Evolutionary conservation across 805 yeast species (phyloP).

Genomic region (Teunomyces kruisii): DNA sequence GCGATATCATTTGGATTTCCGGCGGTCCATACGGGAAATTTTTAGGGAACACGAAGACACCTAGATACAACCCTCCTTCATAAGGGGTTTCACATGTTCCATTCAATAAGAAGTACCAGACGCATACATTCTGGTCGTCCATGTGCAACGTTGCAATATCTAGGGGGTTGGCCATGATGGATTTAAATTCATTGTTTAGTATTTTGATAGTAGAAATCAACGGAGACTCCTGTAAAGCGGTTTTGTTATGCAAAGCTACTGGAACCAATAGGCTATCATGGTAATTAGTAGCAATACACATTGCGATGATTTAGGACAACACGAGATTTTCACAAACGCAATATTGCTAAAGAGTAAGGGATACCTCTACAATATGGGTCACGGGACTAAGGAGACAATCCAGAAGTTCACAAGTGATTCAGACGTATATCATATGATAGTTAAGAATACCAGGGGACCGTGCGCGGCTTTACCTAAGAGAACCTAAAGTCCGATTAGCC

Average conservation of each 20-base stretch:
- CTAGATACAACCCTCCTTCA: slow-evolving; percentile 15
- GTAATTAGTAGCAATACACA: not conserved
- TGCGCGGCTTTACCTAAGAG: no score
- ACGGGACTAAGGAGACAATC: no score
- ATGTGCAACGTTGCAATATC: not conserved
- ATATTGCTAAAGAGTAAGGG: no score
- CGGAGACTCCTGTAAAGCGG: not conserved
- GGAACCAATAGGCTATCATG: not conserved
- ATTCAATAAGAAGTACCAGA: slow-evolving; percentile 16
- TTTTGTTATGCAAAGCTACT: slow-evolving; percentile 4
- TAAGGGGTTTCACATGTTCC: slow-evolving; percentile 13
- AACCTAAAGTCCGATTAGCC: no score
- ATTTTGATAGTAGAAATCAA: not conserved
- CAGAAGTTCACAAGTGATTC: no score
- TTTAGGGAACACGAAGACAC: slow-evolving; percentile 13
- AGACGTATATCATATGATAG: no score
- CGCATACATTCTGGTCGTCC: slow-evolving; percentile 13
- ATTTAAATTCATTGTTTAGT: not conserved
- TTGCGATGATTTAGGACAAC: no score
- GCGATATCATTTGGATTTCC: slow-evolving; percentile 19
- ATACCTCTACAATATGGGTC: no score
- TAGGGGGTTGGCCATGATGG: not conserved
- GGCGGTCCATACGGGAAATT: slow-evolving; percentile 16
- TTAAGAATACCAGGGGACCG: no score
- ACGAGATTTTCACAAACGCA: no score